These are phyloP conservation scores for Geotrichum aggregatum DNA, from an alignment of 1,139 yeast species.

Conservation along the genomic window DNA sequence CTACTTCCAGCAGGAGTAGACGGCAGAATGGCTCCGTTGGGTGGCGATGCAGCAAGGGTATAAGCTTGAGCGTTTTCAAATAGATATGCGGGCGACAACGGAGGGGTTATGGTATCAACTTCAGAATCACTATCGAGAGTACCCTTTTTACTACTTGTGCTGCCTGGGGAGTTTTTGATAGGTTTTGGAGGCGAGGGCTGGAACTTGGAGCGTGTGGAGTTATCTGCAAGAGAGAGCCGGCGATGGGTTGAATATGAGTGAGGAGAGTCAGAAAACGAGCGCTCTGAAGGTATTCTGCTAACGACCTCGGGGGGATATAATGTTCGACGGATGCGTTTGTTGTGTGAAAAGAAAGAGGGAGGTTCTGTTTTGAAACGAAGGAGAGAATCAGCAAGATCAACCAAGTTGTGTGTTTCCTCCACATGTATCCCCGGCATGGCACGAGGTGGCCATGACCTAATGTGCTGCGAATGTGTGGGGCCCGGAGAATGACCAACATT, in stretches of 20 bases:
- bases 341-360: neutral
- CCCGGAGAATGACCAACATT: constrained; percentile 5
- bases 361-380: neutral
- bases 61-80: neutral
- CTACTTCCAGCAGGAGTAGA: neutral
- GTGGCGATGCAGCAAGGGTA: too few species aligned
- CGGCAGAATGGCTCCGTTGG: neutral
- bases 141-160: neutral
- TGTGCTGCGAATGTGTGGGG: neutral
- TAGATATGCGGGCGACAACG: neutral
- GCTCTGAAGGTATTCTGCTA: neutral
- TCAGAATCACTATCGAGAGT: constrained; percentile 1
- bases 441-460: neutral
- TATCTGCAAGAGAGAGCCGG: too few species aligned
- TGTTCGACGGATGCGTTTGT: neutral
- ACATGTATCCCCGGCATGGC: constrained; percentile 3
- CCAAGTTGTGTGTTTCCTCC: neutral
- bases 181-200: neutral
- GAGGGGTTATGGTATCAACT: constrained; percentile 5
- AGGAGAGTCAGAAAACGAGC: neutral
- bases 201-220: too few species aligned
- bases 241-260: neutral
- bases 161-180: neutral
- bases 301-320: neutral
- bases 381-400: neutral